Conservation (phyloP, 2,329 filamentous ascomycete species). For the Aspergillus fumigatiaffinis region DNA sequence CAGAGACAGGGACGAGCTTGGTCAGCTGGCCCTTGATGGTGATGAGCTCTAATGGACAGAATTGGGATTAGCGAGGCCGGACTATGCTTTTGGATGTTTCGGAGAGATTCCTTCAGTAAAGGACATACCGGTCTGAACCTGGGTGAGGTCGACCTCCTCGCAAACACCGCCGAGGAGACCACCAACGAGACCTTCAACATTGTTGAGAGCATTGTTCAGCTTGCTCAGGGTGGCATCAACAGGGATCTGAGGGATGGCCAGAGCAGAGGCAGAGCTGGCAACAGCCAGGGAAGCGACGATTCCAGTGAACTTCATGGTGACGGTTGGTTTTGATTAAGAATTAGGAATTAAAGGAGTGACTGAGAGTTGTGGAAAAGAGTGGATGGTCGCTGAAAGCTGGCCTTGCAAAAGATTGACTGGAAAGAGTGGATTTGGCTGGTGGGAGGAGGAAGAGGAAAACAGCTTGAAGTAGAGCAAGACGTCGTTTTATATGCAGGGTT, state of each 20-base stretch:
- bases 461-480: not conserved
- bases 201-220: conserved; percentile 13
- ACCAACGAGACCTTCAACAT: conserved; percentile 14
- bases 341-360: conserved; percentile 21
- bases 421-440: conserved; percentile 18
- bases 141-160: conserved; percentile 3
- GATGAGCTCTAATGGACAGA: conserved; percentile 5
- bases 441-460: conserved; percentile 8
- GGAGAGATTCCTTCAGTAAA: not conserved
- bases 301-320: conserved; percentile 37
- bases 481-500: conserved; percentile 22
- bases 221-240: conserved; percentile 7
- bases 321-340: conserved; percentile 5
- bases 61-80: not conserved
- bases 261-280: conserved; percentile 26
- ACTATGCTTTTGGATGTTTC: not conserved
- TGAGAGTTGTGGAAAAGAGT: conserved; percentile 8
- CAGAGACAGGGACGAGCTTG: conserved; percentile 1
- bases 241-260: conserved; percentile 21
- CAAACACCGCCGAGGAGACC: conserved; percentile 7
- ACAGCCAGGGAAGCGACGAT: conserved; percentile 29
- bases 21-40: conserved; percentile 12
- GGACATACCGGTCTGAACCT: conserved; percentile 8
- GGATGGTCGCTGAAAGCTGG: conserved; percentile 3
- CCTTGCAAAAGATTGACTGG: conserved; percentile 20